Evolutionary conservation across 116 monocot species (phyloP), one percentile per base, ranked within the genome.

Genomic region (Iris pallida): DNA sequence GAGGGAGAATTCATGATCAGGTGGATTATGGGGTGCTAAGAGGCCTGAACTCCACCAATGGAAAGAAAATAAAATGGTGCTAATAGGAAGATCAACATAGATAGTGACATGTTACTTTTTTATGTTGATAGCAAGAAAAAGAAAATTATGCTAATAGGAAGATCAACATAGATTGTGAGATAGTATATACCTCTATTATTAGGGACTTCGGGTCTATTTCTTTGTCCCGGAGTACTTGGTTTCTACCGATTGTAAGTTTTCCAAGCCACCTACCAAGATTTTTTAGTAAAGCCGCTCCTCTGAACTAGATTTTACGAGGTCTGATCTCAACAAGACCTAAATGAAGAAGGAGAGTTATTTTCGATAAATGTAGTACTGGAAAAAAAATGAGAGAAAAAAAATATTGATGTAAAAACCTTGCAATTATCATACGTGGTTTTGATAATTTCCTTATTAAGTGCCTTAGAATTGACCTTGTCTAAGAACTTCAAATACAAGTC

Each of bases 211-310:
- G 95, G 82, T 95, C 95, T 56, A 95, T 91, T 78, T 95, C 91
- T 64, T 78, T 86, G 54, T 91, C 95, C 41, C 83, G 73, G 66
- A 95, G 69, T 47, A 78, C 75, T 72, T 91, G 91, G 64, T 95
- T 91, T 74, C 88, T 86, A 56, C 95, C 95, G 61, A 95, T 95
- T n/a, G 95, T 95, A 54, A 89, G 85, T 68, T 96, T 96, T 18
- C 96, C 96, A 66, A 96, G 89, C 96, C 92, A 96, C 72, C 96
- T 96, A 66, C 96, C 96, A 73, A 96, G 87, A 83, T 96, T 96
- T n/a, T 96, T 96, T 30, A 96, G 89, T 57, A 96, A 80, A 8
- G 96, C 4, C 96, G 88, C 59, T 96, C 96, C 58, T 91, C 96
- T 54, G 96, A 96, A 87, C 92, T 96, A 71, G 96, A 92, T 75